Conservation (phyloP, 2,329 filamentous ascomycete species). For the Beauveria scarabaeidicola region DNA sequence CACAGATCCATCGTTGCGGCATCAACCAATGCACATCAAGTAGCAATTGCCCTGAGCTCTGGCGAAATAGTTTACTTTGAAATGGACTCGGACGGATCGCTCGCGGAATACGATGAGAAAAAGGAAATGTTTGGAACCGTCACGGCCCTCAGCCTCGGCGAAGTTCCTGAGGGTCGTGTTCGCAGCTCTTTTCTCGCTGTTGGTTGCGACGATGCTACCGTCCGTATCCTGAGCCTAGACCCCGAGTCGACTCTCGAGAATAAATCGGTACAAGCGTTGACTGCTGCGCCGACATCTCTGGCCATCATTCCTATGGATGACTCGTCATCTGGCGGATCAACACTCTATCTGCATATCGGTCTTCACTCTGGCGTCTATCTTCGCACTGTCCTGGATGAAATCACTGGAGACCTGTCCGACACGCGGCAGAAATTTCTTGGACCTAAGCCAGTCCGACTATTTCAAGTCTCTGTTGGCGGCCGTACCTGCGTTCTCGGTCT, state of each 20-base stretch:
- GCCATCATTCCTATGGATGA: constrained; percentile 95
- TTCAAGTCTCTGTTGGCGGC: constrained; percentile 79
- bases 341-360: constrained; percentile 91
- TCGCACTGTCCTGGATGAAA: constrained; percentile 86
- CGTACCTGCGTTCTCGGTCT: constrained; percentile 81
- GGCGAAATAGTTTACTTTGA: constrained; percentile 98
- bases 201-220: constrained; percentile 92
- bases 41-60: constrained; percentile 87
- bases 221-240: constrained; percentile 83
- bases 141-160: constrained; percentile 86
- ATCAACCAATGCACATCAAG: constrained; percentile 85
- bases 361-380: constrained; percentile 94
- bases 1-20: constrained; percentile 94
- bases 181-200: constrained; percentile 91
- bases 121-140: constrained; percentile 94
- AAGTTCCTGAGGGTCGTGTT: constrained; percentile 81
- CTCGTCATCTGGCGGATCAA: constrained; percentile 78
- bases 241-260: constrained; percentile 85
- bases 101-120: constrained; percentile 92
- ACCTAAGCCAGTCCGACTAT: constrained; percentile 80
- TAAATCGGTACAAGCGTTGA: constrained; percentile 89
- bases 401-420: constrained; percentile 91
- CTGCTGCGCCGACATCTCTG: constrained; percentile 78
- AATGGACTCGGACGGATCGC: constrained; percentile 82
- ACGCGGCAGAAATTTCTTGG: constrained; percentile 92